Conservation (phyloP, 345 rosid species). For the Excoecaria agallocha region DNA sequence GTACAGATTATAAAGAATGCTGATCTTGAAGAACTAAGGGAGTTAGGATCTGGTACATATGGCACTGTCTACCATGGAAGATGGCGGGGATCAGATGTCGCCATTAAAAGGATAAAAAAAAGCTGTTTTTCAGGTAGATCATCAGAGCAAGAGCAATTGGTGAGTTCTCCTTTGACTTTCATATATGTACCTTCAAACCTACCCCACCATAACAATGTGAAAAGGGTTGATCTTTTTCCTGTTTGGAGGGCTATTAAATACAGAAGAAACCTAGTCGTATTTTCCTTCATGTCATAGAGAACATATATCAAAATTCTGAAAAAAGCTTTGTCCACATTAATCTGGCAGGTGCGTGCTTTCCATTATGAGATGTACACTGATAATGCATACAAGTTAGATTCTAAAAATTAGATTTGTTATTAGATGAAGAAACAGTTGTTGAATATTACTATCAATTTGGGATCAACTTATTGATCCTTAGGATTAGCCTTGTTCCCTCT, state of each 20-base stretch:
- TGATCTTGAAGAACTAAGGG: slow-evolving; percentile 66
- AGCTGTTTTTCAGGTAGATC: slow-evolving; percentile 61
- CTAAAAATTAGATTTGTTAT: not conserved
- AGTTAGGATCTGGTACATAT: slow-evolving; percentile 68
- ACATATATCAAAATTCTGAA: not conserved
- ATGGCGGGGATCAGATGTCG: slow-evolving; percentile 82
- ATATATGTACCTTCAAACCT: slow-evolving; percentile 2
- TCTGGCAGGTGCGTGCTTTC: not conserved
- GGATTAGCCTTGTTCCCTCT: too few relatives aligned
- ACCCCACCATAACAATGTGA: not conserved
- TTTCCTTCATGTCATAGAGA: not conserved
- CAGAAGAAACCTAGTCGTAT: not conserved
- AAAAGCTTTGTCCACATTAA: not conserved
- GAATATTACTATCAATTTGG: not conserved
- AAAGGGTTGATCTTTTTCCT: not conserved
- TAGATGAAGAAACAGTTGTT: not conserved
- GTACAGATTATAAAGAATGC: slow-evolving; percentile 55
- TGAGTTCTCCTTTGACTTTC: slow-evolving; percentile 31
- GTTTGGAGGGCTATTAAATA: not conserved
- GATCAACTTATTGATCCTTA: not conserved
- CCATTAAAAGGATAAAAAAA: slow-evolving; percentile 62
- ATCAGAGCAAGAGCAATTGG: slow-evolving; percentile 68
- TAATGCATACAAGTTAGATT: slow-evolving; percentile 1
- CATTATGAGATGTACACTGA: not conserved
- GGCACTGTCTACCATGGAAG: slow-evolving; percentile 76